Conservation (phyloP, 306 rosid genomes). For the Castanospermum australe region DNA sequence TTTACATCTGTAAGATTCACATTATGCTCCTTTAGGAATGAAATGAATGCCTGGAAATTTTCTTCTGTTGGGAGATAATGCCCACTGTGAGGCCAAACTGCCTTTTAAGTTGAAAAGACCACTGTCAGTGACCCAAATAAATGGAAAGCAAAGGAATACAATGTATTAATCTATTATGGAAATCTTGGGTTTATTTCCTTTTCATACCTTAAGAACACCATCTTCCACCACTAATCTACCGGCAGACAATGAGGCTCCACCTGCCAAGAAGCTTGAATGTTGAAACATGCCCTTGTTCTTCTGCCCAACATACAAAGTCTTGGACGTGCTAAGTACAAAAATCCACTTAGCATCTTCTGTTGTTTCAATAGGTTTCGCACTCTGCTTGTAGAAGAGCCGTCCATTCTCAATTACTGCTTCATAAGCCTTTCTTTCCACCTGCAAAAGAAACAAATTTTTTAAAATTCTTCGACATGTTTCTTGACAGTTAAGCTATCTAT, state of each 20-base stretch:
- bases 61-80: conserved; percentile 86
- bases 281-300: conserved; percentile 87
- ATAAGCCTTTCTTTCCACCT: conserved; percentile 67
- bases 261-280: conserved; percentile 95
- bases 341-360: conserved; percentile 72
- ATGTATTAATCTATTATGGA: background rate
- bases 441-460: conserved; percentile 11
- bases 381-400: conserved; percentile 46
- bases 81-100: conserved; percentile 95
- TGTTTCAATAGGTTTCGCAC: conserved; percentile 56
- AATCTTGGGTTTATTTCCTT: background rate
- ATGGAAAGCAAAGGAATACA: background rate
- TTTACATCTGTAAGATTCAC: conserved; percentile 67
- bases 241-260: conserved; percentile 86
- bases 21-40: conserved; percentile 57
- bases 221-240: conserved; percentile 74
- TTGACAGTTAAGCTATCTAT: background rate
- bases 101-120: conserved; percentile 36
- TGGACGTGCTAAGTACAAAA: conserved; percentile 85
- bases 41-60: conserved; percentile 69
- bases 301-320: conserved; percentile 61
- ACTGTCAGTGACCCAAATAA: conserved; percentile 3
- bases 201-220: conserved; percentile 76
- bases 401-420: conserved; percentile 66
- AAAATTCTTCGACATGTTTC: background rate